Percentiles rank a stretch among this genome's conserved stretches.
These are phyloP conservation scores for Fusarium camptoceras DNA, from an alignment of 2,329 filamentous ascomycete species.

Conservation along the genomic window DNA sequence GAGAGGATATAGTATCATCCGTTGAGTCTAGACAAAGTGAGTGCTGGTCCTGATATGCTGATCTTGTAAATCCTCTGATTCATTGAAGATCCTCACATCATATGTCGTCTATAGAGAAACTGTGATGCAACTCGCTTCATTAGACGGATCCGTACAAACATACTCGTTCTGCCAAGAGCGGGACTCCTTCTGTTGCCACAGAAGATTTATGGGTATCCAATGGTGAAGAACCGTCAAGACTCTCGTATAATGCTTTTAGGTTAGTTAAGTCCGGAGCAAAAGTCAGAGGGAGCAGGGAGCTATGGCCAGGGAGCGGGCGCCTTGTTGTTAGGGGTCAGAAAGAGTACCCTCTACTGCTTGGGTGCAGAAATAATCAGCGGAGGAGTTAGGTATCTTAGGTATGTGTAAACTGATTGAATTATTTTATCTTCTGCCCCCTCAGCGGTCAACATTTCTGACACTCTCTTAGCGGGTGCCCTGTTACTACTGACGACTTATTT, in stretches of 20 bases:
- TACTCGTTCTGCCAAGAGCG: background rate
- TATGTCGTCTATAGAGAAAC: background rate
- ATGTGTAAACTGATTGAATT: background rate
- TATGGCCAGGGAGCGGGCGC: constrained; percentile 14
- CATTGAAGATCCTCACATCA: background rate
- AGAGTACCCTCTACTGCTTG: background rate
- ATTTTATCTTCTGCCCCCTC: background rate
- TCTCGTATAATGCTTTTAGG: constrained; percentile 5
- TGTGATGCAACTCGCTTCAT: background rate
- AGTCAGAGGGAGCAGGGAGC: background rate
- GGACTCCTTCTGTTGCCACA: background rate
- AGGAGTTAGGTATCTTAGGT: rapidly evolving
- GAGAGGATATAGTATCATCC: background rate
- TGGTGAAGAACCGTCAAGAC: constrained; percentile 4
- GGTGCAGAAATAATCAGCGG: background rate
- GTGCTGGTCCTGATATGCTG: constrained; percentile 6
- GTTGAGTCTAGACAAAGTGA: background rate
- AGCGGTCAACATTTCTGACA: background rate
- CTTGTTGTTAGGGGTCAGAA: background rate
- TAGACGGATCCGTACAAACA: constrained; percentile 11
- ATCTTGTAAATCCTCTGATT: background rate
- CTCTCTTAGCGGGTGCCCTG: background rate
- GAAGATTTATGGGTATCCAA: background rate
- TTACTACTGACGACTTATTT: constrained; percentile 5
- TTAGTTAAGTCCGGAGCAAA: constrained; percentile 1